Conservation (phyloP, 495 filamentous ascomycete genomes). For the Penicillium cosmopolitanum region DNA sequence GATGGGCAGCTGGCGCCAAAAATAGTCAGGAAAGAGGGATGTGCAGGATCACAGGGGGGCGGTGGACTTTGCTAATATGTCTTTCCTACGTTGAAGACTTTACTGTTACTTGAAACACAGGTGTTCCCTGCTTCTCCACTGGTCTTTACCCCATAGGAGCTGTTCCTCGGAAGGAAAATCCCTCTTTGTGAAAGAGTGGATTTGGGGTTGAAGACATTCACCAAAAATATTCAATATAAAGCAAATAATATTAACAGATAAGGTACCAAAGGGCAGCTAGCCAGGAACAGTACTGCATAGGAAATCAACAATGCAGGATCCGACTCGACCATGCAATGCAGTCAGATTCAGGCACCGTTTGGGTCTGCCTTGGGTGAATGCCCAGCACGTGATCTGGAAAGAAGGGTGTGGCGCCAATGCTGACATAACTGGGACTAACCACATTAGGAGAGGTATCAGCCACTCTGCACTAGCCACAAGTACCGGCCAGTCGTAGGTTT, state of each 20-base stretch:
- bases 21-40: neutral
- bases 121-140: slow-evolving; percentile 29
- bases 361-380: neutral
- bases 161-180: slow-evolving; percentile 4
- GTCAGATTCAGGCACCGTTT: neutral
- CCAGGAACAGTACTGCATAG: slow-evolving; percentile 1
- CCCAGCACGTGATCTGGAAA: neutral
- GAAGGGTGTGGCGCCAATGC: neutral
- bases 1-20: slow-evolving; percentile 28
- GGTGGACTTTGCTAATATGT: neutral
- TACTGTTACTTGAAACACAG: slow-evolving; percentile 30
- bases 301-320: neutral
- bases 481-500: slow-evolving; percentile 1
- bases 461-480: neutral
- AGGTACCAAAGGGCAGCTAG: neutral
- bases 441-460: no score
- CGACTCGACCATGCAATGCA: neutral
- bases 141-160: slow-evolving; percentile 19
- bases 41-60: slow-evolving; percentile 4
- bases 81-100: slow-evolving; percentile 7
- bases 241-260: neutral
- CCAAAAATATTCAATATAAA: neutral
- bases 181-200: slow-evolving; percentile 4
- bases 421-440: no score
- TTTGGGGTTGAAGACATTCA: neutral